phyloP scores from a whole-genome alignment of 1,284 basidiomycete species.

The Cutaneotrichosporon spelunceum region DNA sequence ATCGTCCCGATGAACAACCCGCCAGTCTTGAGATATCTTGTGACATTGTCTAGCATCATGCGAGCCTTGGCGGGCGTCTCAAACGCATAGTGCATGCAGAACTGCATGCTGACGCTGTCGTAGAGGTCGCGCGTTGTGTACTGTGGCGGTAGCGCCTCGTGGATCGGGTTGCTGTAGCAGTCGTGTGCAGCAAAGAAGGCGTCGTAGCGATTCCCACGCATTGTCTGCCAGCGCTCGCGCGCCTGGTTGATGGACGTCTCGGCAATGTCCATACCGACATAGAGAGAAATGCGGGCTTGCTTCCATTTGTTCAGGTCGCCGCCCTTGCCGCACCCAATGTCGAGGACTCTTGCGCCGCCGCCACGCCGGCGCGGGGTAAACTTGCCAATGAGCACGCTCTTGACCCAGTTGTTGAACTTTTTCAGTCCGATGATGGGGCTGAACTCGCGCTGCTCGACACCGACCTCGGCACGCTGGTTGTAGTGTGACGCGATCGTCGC shows the following conservation, averaged over 20 bases:
- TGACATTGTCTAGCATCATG: constrained; percentile 90
- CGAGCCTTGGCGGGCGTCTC: constrained; percentile 80
- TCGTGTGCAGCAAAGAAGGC: constrained; percentile 83
- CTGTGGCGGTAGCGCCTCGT: constrained; percentile 64
- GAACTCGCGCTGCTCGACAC: constrained; percentile 73
- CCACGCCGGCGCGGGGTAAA: constrained; percentile 53
- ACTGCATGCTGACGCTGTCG: constrained; percentile 96
- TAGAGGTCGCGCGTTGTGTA: constrained; percentile 60
- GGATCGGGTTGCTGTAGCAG: constrained; percentile 75
- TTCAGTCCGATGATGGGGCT: constrained; percentile 96
- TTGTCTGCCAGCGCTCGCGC: constrained; percentile 60
- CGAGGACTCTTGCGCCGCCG: constrained; percentile 67
- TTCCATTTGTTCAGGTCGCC: constrained; percentile 96
- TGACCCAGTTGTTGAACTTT: constrained; percentile 99
- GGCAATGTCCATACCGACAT: constrained; percentile 87
- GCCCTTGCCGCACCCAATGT: constrained; percentile 97
- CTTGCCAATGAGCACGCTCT: constrained; percentile 85
- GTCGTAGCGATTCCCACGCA: constrained; percentile 61
- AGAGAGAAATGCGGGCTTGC: constrained; percentile 75
- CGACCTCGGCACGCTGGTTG: constrained; percentile 88
- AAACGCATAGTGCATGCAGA: constrained; percentile 99
- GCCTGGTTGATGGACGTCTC: constrained; percentile 88
- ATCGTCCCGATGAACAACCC: constrained; percentile 93
- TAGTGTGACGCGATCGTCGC: constrained; percentile 55
- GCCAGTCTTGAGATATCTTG: constrained; percentile 71